Evolutionary conservation across 495 filamentous ascomycete species (phyloP).

Genomic region (Xeromyces bisporus): DNA sequence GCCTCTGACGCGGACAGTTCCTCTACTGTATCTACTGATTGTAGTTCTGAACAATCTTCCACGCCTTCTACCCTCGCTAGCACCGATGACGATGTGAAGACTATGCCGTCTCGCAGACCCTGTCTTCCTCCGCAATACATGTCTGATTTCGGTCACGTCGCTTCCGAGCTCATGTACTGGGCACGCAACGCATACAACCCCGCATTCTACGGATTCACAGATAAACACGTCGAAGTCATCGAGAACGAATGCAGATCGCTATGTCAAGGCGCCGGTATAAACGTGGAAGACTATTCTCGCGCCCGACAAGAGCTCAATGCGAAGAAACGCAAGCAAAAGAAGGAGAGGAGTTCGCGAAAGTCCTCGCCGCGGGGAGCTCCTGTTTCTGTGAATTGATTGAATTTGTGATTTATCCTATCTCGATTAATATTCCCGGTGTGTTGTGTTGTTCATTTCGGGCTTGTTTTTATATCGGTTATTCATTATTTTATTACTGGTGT

Average conservation of each 20-base stretch:
- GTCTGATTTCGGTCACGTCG: conserved; percentile 25
- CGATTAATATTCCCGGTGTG: too few relatives aligned
- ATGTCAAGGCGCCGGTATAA: conserved; percentile 22
- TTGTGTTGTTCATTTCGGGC: too few relatives aligned
- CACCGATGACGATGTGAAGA: conserved; percentile 3
- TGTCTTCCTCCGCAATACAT: conserved; percentile 14
- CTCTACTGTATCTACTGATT: too few relatives aligned
- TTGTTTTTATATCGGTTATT: too few relatives aligned
- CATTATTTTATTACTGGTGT: too few relatives aligned
- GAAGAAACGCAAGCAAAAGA: conserved; percentile 46
- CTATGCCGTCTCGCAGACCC: conserved; percentile 18
- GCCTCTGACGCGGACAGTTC: conserved; percentile 24
- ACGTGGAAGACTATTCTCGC: conserved; percentile 17
- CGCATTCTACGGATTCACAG: conserved; percentile 28
- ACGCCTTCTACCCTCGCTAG: conserved; percentile 10
- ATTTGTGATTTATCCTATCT: too few relatives aligned
- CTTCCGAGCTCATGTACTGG: conserved; percentile 30
- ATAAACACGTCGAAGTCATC: conserved; percentile 20
- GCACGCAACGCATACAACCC: conserved; percentile 32
- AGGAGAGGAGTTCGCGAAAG: conserved; percentile 27
- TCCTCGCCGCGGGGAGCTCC: too few relatives aligned
- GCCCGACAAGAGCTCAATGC: conserved; percentile 37
- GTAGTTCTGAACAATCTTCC: too few relatives aligned
- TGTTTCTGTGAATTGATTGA: too few relatives aligned
- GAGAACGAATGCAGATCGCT: conserved; percentile 25